Percentiles rank a stretch among this genome's conserved stretches.
Evolutionary conservation across 1,139 yeast species (phyloP).

Genomic region (Yueomyces sp.): DNA sequence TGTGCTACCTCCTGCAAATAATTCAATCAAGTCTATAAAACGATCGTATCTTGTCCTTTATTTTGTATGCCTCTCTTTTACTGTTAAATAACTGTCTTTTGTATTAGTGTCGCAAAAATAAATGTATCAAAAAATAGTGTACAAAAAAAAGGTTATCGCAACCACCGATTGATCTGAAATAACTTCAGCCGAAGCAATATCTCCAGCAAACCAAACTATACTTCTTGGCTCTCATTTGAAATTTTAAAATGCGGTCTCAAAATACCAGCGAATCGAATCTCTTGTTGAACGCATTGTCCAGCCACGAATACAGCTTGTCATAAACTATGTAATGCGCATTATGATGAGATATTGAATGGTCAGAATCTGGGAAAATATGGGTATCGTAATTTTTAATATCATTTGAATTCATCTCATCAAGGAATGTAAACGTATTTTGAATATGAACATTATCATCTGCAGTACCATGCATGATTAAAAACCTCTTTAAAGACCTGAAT

Average conservation of each 20-base stretch:
- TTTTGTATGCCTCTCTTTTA: too few relatives aligned
- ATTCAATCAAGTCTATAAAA: too few relatives aligned
- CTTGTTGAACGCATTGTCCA: slow-evolving; percentile 55
- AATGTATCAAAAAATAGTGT: too few relatives aligned
- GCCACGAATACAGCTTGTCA: slow-evolving; percentile 63
- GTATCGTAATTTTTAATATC: slow-evolving; percentile 75
- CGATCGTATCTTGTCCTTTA: too few relatives aligned
- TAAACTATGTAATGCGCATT: slow-evolving; percentile 68
- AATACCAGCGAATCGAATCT: slow-evolving; percentile 23
- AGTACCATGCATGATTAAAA: slow-evolving; percentile 86
- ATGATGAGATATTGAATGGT: slow-evolving; percentile 70
- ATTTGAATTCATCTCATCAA: slow-evolving; percentile 54
- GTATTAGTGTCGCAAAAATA: too few relatives aligned
- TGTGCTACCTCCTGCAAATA: too few relatives aligned
- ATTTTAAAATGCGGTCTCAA: neutral
- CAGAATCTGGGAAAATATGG: slow-evolving; percentile 87
- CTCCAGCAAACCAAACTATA: too few relatives aligned
- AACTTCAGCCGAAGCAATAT: too few relatives aligned
- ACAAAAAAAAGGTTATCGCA: too few relatives aligned
- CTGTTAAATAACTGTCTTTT: too few relatives aligned
- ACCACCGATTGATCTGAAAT: too few relatives aligned
- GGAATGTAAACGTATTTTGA: slow-evolving; percentile 66
- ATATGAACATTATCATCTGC: slow-evolving; percentile 96
- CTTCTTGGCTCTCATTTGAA: too few relatives aligned
- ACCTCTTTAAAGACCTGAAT: slow-evolving; percentile 42